Percentiles rank a stretch among this genome's conserved stretches.
Evolutionary conservation across 441 rosid species (phyloP).

Genomic region (Sinapis alba): DNA sequence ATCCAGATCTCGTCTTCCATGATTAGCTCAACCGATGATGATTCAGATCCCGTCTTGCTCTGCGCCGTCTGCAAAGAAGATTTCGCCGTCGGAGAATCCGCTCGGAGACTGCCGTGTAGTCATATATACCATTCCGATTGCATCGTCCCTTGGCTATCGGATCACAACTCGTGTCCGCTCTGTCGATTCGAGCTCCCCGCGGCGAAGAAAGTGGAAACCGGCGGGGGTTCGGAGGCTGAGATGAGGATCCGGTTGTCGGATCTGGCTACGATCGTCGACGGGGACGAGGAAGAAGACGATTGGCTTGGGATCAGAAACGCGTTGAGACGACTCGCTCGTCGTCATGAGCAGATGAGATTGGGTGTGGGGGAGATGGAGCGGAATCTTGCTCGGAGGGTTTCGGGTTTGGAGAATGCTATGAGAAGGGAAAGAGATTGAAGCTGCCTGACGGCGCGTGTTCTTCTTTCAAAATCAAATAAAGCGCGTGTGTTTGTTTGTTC

Average conservation of each 20-base stretch:
- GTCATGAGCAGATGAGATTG: conserved; percentile 40
- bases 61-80: conserved; percentile 66
- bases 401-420: conserved; percentile 16
- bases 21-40: conserved; percentile 30
- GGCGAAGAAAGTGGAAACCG: neutral
- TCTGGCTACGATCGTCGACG: conserved; percentile 26
- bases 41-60: conserved; percentile 35
- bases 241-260: conserved; percentile 36
- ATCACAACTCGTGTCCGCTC: conserved; percentile 63
- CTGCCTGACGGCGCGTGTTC: neutral
- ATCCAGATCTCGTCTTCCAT: conserved; percentile 33
- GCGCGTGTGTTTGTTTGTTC: conserved; percentile 9
- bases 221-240: conserved; percentile 11
- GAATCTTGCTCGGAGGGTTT: conserved; percentile 18
- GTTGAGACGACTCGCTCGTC: conserved; percentile 41
- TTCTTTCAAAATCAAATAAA: neutral
- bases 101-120: conserved; percentile 56
- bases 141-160: conserved; percentile 64
- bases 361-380: conserved; percentile 38
- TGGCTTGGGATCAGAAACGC: conserved; percentile 41
- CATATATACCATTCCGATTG: conserved; percentile 67
- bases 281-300: conserved; percentile 36
- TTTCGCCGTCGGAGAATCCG: conserved; percentile 48
- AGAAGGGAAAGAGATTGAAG: conserved; percentile 16
- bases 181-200: conserved; percentile 57